phyloP scores from a whole-genome alignment of 208 protist species.

The Leishmania gerbilli region DNA sequence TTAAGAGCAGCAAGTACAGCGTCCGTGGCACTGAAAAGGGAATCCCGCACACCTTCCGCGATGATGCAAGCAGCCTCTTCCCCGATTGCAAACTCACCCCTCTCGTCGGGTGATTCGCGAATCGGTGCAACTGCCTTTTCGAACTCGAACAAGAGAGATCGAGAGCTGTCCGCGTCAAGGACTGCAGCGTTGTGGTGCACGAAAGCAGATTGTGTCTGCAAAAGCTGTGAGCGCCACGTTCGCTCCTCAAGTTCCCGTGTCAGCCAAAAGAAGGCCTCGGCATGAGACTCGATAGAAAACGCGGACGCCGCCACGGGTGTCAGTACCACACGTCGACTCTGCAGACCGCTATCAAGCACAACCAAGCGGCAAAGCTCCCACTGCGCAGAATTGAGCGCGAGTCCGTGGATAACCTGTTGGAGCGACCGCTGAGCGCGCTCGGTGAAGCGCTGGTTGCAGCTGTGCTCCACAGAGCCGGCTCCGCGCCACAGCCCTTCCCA shows the following conservation, averaged over 20 bases:
- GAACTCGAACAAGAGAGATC: constrained; percentile 33
- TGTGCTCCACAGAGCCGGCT: constrained; percentile 10
- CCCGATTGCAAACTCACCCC: neutral
- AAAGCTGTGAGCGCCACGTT: constrained; percentile 15
- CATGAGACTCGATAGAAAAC: neutral
- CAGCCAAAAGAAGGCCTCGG: neutral
- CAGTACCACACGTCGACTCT: neutral
- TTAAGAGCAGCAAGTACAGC: constrained; percentile 22
- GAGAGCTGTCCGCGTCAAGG: constrained; percentile 23
- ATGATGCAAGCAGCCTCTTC: constrained; percentile 8
- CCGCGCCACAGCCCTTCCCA: constrained; percentile 35
- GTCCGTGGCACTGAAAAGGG: constrained; percentile 15
- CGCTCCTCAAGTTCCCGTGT: constrained; percentile 8
- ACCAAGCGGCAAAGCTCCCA: constrained; percentile 29
- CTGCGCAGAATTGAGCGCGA: constrained; percentile 11
- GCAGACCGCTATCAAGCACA: constrained; percentile 11
- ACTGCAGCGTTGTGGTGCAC: neutral
- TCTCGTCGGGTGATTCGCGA: neutral
- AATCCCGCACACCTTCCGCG: constrained; percentile 1
- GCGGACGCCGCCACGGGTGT: neutral
- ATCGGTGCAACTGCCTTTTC: constrained; percentile 16
- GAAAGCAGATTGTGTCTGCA: constrained; percentile 21
- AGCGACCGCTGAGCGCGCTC: constrained; percentile 5
- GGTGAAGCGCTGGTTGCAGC: constrained; percentile 1
- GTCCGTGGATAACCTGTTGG: constrained; percentile 3